Evolutionary conservation across 805 yeast genomes (phyloP), one percentile per base, ranked within the genome.

Genomic region (Yarrowia sp.): DNA sequence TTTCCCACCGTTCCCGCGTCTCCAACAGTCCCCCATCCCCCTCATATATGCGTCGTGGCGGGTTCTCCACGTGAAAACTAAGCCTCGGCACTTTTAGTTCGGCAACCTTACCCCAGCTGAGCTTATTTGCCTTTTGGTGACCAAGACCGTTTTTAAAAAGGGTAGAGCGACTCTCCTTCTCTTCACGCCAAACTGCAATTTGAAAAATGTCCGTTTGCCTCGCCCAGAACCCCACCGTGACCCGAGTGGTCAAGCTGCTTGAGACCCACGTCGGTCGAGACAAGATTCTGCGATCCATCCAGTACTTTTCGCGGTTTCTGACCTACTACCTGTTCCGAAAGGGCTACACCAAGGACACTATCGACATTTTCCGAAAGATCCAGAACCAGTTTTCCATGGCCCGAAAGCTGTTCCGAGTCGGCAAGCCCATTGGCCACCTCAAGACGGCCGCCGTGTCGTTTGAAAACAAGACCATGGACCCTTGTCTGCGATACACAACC

Each of bases 381-480:
- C 89, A 87, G 76, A 74, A 73, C 49, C 85, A 88, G 68, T 82
- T 90, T 32, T 82, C 90, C 1, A 75, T 87, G 66, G 81, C 90
- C 67, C 85, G 98, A 75, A 93, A 93, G 78, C 86, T 92, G 22
- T 77, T 92, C 79, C 84, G 98, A 72, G 85, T 88, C 72, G 83
- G 91, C 68, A 92, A 92, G 77, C 96, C 96, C 0, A 77, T 92
- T 71, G 70, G 70, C 52, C 91, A 88, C 73, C 72, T 89, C 64
- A 85, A 85, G 70, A 82, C 84, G n/a, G 89, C 92, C 4, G 80
- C 88, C 2, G 81, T 82, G 67, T 82, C 89, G 14, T 82, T 79
- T 70, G 89, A 85, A 72, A 86, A 90, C 76, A 87, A 89, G 78
- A 81, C 91, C 49, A 74, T 82, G 62, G 93, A 88, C 74, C 82